Evolutionary conservation across 2,329 filamentous ascomycete species (phyloP).

Genomic region (Chaetomiaceae sp.): DNA sequence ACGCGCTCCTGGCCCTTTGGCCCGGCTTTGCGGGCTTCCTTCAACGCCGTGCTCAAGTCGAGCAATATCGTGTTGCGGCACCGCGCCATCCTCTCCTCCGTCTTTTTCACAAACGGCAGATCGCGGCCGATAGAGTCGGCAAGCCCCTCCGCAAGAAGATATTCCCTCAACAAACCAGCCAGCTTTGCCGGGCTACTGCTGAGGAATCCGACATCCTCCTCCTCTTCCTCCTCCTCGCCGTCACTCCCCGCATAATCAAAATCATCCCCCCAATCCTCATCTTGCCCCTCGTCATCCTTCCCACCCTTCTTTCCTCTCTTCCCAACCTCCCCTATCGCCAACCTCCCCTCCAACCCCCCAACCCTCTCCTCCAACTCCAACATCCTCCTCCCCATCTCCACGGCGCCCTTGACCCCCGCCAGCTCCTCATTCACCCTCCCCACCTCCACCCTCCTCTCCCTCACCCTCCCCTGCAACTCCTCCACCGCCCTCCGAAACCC

Average conservation of each 20-base stretch:
- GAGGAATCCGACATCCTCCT: constrained; percentile 34
- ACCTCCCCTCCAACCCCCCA: constrained; percentile 56
- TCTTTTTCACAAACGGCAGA: constrained; percentile 47
- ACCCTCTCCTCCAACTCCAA: constrained; percentile 64
- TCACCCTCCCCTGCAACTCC: constrained; percentile 64
- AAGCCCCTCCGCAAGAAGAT: constrained; percentile 39
- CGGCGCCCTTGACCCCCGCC: constrained; percentile 55
- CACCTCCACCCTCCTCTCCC: constrained; percentile 47
- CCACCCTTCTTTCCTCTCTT: constrained; percentile 26
- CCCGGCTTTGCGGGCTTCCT: constrained; percentile 41
- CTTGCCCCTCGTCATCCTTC: constrained; percentile 28
- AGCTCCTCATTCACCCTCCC: constrained; percentile 49
- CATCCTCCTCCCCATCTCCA: constrained; percentile 58
- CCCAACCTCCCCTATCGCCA: constrained; percentile 47
- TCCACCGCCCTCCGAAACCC: constrained; percentile 81
- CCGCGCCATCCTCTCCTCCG: constrained; percentile 47
- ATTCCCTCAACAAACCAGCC: constrained; percentile 43
- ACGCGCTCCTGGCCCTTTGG: constrained; percentile 41
- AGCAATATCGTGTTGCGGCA: constrained; percentile 55
- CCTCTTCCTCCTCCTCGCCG: constrained; percentile 31
- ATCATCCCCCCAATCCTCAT: constrained; percentile 30
- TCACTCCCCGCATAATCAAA: constrained; percentile 30
- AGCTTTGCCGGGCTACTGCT: constrained; percentile 47
- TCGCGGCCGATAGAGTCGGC: constrained; percentile 44
- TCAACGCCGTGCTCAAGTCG: constrained; percentile 48